A percentile compares a stretch with the other conserved stretches of the same genome.
phyloP scores from a whole-genome alignment of 768 basidiomycete species.

The Suillus subalutaceus region DNA sequence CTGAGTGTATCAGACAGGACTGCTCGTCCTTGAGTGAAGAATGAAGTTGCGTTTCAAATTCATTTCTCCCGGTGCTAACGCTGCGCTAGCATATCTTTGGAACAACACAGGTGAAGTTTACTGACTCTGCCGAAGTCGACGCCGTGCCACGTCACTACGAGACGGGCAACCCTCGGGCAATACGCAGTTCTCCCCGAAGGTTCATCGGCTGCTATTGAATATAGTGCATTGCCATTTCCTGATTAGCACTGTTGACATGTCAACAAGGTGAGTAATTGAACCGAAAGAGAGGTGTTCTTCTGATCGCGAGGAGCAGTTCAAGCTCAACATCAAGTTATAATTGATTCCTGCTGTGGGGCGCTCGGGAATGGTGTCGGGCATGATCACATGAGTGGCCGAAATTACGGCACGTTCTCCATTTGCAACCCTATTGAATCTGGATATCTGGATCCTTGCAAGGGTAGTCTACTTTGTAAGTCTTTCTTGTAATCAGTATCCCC shows the following conservation, averaged over 20 bases:
- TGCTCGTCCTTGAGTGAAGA: neutral
- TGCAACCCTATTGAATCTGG: no score
- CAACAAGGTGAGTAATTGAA: neutral
- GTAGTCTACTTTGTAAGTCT: neutral
- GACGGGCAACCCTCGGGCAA: neutral
- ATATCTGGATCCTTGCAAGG: neutral
- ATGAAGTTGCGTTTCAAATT: neutral
- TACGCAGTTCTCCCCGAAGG: neutral
- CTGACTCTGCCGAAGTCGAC: neutral
- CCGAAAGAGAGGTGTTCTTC: neutral
- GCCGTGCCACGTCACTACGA: slow-evolving; percentile 7
- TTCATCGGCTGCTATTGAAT: neutral
- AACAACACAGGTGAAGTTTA: no score
- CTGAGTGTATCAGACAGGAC: neutral
- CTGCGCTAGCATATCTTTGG: neutral
- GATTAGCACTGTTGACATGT: neutral
- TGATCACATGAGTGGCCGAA: neutral
- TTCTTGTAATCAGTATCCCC: neutral
- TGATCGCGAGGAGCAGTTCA: neutral
- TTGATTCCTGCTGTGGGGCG: no score
- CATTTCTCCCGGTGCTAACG: neutral
- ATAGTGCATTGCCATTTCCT: neutral
- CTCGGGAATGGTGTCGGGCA: slow-evolving; percentile 3
- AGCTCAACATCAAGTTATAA: no score
- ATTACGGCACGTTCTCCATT: neutral